phyloP scores from a whole-genome alignment of 208 protist species.

The Vickermania spadyakhi region DNA sequence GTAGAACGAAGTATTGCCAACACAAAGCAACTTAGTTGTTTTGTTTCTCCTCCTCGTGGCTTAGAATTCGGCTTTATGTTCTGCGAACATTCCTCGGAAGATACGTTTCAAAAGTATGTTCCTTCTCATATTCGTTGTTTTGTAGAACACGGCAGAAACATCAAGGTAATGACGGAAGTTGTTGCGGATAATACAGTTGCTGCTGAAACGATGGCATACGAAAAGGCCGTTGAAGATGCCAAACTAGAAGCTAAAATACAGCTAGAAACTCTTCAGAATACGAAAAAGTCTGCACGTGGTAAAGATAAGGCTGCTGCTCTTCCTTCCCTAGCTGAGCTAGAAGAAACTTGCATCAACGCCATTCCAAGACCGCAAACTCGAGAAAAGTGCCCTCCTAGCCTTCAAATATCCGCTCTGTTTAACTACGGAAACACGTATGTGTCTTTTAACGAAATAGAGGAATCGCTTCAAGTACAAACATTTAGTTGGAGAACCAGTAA shows the following conservation, averaged over 20 bases:
- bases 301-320: conserved; percentile 18
- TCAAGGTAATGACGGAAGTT: conserved; percentile 46
- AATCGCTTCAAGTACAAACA: not conserved
- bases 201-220: conserved; percentile 28
- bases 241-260: conserved; percentile 38
- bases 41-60: conserved; percentile 11
- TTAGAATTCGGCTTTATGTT: conserved; percentile 40
- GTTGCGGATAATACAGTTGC: conserved; percentile 50
- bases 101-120: conserved; percentile 13
- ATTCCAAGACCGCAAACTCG: conserved; percentile 21
- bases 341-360: conserved; percentile 25
- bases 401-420: not conserved
- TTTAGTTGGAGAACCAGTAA: not conserved
- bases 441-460: not conserved
- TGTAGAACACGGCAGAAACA: conserved; percentile 13
- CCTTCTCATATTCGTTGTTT: conserved; percentile 34
- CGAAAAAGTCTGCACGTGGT: conserved; percentile 10
- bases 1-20: conserved; percentile 48
- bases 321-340: conserved; percentile 46
- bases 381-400: conserved; percentile 5
- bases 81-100: not conserved
- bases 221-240: conserved; percentile 28
- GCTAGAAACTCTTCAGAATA: conserved; percentile 27
- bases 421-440: conserved; percentile 5
- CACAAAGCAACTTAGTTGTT: conserved; percentile 35